A percentile compares a stretch with the other conserved stretches of the same genome.
phyloP scores from a whole-genome alignment of 2,329 filamentous ascomycete species.

The Talaromyces sp. region DNA sequence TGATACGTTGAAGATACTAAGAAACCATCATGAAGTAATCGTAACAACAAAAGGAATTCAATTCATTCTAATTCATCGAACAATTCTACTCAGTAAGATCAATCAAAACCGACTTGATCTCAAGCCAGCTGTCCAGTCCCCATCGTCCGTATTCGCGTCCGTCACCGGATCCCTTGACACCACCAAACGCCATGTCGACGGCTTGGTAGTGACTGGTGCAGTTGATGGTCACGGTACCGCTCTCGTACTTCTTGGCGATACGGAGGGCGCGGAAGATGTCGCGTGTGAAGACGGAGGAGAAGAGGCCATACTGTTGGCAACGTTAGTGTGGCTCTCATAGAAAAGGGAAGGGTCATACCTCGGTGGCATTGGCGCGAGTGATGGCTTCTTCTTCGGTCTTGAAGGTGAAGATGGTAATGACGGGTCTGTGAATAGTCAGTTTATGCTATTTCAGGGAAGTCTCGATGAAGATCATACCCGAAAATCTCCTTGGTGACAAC shows the following conservation, averaged over 20 bases:
- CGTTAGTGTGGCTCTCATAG: neutral
- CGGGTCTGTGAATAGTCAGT: constrained; percentile 49
- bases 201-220: constrained; percentile 1
- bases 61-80: neutral
- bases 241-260: constrained; percentile 43
- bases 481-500: constrained; percentile 72
- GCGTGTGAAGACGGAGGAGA: constrained; percentile 49
- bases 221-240: constrained; percentile 20
- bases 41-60: neutral
- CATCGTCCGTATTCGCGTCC: constrained; percentile 17
- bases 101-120: constrained; percentile 1
- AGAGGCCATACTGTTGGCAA: neutral
- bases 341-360: neutral
- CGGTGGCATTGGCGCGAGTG: constrained; percentile 65
- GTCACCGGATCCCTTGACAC: constrained; percentile 19
- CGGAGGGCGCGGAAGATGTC: constrained; percentile 61
- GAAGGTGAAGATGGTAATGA: constrained; percentile 4
- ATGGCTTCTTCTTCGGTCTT: constrained; percentile 67
- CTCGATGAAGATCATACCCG: constrained; percentile 53
- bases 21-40: neutral
- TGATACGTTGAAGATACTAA: neutral
- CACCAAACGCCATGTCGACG: constrained; percentile 19
- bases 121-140: neutral
- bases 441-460: constrained; percentile 32
- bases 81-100: neutral